These are phyloP conservation scores for Malus hybrid DNA, from an alignment of 331 rosid species.

Conservation along the genomic window DNA sequence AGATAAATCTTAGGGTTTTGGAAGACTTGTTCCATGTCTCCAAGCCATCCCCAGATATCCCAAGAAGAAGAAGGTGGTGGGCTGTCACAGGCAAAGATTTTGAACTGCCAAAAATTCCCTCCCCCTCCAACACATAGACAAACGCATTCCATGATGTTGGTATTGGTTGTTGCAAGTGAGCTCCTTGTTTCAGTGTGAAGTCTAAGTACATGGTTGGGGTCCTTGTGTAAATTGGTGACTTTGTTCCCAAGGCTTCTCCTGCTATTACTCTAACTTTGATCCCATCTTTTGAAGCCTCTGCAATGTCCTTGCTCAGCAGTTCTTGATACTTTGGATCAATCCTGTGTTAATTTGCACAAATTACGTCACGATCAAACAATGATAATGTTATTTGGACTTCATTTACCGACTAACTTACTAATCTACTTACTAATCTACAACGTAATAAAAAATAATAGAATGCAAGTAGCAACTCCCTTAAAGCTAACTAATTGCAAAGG, in stretches of 20 bases:
- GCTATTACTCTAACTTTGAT: slow-evolving; percentile 74
- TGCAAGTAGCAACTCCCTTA: too few relatives aligned
- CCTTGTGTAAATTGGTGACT: slow-evolving; percentile 76
- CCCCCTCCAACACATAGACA: slow-evolving; percentile 79
- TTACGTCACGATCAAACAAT: neutral
- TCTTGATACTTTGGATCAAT: slow-evolving; percentile 90
- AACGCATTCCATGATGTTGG: slow-evolving; percentile 84
- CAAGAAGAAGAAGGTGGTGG: slow-evolving; percentile 74
- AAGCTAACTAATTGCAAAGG: neutral
- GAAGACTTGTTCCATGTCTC: slow-evolving; percentile 79
- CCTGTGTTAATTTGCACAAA: slow-evolving; percentile 30
- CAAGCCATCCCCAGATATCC: slow-evolving; percentile 59
- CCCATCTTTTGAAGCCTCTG: slow-evolving; percentile 60
- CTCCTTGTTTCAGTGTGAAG: slow-evolving; percentile 68
- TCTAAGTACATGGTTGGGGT: slow-evolving; percentile 91
- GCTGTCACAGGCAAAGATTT: slow-evolving; percentile 34
- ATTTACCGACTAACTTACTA: too few relatives aligned
- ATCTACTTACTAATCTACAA: too few relatives aligned
- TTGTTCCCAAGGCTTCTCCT: slow-evolving; percentile 77
- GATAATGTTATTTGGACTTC: too few relatives aligned
- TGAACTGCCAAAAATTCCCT: slow-evolving; percentile 58
- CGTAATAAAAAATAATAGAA: too few relatives aligned
- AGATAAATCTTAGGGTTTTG: slow-evolving; percentile 60
- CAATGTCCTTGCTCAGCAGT: slow-evolving; percentile 60
- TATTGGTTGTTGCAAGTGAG: slow-evolving; percentile 61